Evolutionary conservation across 2,329 filamentous ascomycete species (phyloP).

Genomic region (Didymella pinodella): DNA sequence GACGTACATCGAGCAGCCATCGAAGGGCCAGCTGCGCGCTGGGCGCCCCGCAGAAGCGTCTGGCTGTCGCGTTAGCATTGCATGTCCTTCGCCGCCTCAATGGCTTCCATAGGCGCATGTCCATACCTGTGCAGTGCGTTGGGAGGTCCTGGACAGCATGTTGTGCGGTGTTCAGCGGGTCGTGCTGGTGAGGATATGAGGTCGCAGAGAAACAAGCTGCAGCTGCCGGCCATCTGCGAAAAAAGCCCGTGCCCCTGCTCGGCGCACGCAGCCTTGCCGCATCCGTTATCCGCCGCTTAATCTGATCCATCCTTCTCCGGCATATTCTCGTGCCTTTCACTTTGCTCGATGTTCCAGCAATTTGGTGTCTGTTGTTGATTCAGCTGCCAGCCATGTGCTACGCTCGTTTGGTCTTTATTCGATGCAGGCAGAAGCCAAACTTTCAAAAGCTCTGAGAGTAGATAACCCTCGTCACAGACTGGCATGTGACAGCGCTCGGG

Average conservation of each 20-base stretch:
- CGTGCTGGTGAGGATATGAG: slow-evolving; percentile 48
- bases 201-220: slow-evolving; percentile 43
- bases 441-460: background rate
- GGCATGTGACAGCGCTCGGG: slow-evolving; percentile 16
- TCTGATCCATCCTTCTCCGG: slow-evolving; percentile 27
- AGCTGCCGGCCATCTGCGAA: slow-evolving; percentile 46
- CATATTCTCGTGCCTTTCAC: slow-evolving; percentile 17
- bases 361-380: background rate
- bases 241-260: slow-evolving; percentile 39
- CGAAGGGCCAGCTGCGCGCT: slow-evolving; percentile 59
- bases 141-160: slow-evolving; percentile 57
- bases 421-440: background rate
- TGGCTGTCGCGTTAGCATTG: slow-evolving; percentile 47
- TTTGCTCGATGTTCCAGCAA: background rate
- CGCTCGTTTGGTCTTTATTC: background rate
- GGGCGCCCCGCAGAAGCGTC: slow-evolving; percentile 65
- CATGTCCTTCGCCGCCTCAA: slow-evolving; percentile 28
- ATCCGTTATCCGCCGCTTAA: slow-evolving; percentile 29
- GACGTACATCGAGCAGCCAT: slow-evolving; percentile 64
- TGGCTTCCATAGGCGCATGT: slow-evolving; percentile 26
- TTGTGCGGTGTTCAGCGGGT: slow-evolving; percentile 40
- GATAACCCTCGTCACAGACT: background rate
- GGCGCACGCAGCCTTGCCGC: slow-evolving; percentile 28
- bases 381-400: background rate
- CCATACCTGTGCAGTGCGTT: slow-evolving; percentile 59